Conservation (phyloP, 768 basidiomycete species). For the Nidularia sp. region DNA sequence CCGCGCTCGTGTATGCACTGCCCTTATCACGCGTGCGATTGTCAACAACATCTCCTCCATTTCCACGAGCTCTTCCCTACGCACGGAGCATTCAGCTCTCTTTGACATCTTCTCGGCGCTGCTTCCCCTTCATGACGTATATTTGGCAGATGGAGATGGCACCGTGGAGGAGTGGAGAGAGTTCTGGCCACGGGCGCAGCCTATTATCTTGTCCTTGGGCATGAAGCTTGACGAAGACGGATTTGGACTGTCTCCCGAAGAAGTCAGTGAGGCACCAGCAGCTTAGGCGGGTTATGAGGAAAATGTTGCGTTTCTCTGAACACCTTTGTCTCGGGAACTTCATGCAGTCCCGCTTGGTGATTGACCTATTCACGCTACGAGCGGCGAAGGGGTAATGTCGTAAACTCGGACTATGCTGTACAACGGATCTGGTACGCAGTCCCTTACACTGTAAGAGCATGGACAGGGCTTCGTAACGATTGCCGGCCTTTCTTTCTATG, state of each 20-base stretch:
- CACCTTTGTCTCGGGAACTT: neutral
- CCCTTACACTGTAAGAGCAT: no score
- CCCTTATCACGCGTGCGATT: neutral
- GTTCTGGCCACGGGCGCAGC: constrained; percentile 6
- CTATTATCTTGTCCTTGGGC: neutral
- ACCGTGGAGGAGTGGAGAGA: constrained; percentile 4
- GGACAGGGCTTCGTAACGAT: no score
- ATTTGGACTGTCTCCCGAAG: neutral
- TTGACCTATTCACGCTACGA: neutral
- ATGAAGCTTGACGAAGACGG: constrained; percentile 4
- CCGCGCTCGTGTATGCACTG: constrained; percentile 3
- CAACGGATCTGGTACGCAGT: no score
- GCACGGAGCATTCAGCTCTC: neutral
- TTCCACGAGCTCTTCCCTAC: neutral
- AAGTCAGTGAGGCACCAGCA: neutral
- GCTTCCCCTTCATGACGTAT: constrained; percentile 1
- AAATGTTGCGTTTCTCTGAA: neutral
- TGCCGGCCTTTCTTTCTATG: no score
- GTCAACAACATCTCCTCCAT: constrained; percentile 2
- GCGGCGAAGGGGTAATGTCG: no score
- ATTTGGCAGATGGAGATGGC: constrained; percentile 1
- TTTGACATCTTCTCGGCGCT: constrained; percentile 5
- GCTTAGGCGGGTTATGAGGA: neutral
- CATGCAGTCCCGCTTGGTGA: neutral
- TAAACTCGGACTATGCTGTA: no score